Evolutionary conservation across 2,329 filamentous ascomycete genomes (phyloP).

Genomic region (Penicillium hordei): DNA sequence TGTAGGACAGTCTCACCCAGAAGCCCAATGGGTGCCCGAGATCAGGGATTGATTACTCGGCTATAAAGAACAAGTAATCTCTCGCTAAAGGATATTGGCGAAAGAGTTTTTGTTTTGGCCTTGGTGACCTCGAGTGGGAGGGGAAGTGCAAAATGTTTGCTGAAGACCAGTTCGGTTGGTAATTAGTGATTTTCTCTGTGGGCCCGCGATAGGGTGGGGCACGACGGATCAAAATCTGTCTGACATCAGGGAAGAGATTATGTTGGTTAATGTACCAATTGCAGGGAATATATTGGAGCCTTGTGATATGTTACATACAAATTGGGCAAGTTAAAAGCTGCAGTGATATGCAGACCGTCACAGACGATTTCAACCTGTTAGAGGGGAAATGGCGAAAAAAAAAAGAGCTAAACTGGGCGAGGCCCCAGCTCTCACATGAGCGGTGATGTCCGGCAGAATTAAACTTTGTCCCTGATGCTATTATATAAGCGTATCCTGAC

Average conservation of each 20-base stretch:
- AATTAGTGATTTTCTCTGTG: slow-evolving; percentile 30
- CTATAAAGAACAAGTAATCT: slow-evolving; percentile 4
- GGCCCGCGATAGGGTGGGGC: slow-evolving; percentile 26
- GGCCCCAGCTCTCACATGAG: slow-evolving; percentile 10
- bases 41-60: slow-evolving; percentile 16
- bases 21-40: slow-evolving; percentile 23
- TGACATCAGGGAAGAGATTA: slow-evolving; percentile 22
- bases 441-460: slow-evolving; percentile 16
- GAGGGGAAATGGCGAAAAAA: neutral
- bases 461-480: slow-evolving; percentile 9
- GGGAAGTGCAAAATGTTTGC: slow-evolving; percentile 24
- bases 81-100: slow-evolving; percentile 2
- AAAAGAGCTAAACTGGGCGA: neutral
- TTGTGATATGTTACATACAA: neutral
- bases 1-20: slow-evolving; percentile 17
- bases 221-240: slow-evolving; percentile 23
- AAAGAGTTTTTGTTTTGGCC: slow-evolving; percentile 6
- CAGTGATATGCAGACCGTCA: slow-evolving; percentile 5
- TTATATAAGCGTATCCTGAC: neutral
- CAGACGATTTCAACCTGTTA: slow-evolving; percentile 2
- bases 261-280: slow-evolving; percentile 5
- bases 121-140: slow-evolving; percentile 18
- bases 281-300: neutral
- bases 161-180: slow-evolving; percentile 19
- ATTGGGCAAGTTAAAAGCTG: neutral